Evolutionary conservation across 2,329 filamentous ascomycete species (phyloP).

Genomic region (Ampelomyces quisqualis): DNA sequence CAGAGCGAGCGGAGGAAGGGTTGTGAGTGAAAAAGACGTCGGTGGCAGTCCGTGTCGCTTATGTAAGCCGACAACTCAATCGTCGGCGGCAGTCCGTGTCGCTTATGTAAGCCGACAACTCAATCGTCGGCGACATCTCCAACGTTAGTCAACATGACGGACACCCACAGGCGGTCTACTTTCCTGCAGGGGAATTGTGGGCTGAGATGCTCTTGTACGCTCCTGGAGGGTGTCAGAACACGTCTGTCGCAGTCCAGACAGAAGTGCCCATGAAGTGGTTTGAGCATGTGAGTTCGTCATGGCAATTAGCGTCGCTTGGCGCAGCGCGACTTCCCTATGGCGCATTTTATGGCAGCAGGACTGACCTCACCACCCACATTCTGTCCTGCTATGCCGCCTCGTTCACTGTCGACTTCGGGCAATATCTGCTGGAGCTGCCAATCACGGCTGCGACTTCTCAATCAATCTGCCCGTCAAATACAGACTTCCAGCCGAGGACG

Average conservation of each 20-base stretch:
- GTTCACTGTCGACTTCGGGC: conserved; percentile 12
- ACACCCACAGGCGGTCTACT: too few species aligned
- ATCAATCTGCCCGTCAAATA: conserved; percentile 5
- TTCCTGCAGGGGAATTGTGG: too few species aligned
- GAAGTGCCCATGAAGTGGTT: conserved; percentile 8
- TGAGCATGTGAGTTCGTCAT: conserved; percentile 23
- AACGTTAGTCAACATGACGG: too few species aligned
- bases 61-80: conserved; percentile 1
- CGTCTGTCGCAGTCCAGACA: too few species aligned
- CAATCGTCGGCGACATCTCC: neutral
- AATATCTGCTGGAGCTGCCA: conserved; percentile 30
- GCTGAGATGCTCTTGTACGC: too few species aligned
- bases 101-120: conserved; percentile 1
- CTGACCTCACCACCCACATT: conserved; percentile 11
- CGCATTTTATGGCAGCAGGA: conserved; percentile 5
- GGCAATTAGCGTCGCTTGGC: conserved; percentile 14
- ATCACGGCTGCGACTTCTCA: conserved; percentile 24
- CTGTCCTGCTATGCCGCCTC: conserved; percentile 19
- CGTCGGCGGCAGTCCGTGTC: neutral
- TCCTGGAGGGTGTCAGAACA: too few species aligned
- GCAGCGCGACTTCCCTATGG: conserved; percentile 20
- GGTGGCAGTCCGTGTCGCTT: neutral
- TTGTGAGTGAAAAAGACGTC: neutral
- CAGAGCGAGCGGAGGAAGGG: conserved; percentile 8
- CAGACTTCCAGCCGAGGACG: conserved; percentile 5